Evolutionary conservation across 2,329 filamentous ascomycete species (phyloP).

Genomic region (Fonsecaea multimorphosa): DNA sequence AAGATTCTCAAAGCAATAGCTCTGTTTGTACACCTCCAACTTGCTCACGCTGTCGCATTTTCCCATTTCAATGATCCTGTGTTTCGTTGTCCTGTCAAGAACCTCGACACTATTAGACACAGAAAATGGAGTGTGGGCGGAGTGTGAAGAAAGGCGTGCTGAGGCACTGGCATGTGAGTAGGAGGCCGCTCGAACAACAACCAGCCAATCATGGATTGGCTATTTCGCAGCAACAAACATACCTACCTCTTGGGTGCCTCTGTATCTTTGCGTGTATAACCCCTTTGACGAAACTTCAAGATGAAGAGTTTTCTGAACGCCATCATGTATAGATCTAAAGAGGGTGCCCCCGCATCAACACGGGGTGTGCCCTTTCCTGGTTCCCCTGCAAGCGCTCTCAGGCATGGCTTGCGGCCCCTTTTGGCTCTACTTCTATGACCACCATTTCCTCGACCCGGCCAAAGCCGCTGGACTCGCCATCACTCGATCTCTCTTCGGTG

Average conservation of each 20-base stretch:
- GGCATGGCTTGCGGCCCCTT: constrained; percentile 10
- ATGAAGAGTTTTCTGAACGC: too few species aligned
- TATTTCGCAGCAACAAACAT: not conserved
- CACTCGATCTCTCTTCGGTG: constrained; percentile 12
- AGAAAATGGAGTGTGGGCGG: not conserved
- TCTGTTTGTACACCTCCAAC: not conserved
- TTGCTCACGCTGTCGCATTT: not conserved
- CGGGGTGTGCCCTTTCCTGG: not conserved
- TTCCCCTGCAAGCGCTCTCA: constrained; percentile 8
- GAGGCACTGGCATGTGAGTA: not conserved
- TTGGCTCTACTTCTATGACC: constrained; percentile 32
- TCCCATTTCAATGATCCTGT: not conserved
- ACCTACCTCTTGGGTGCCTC: too few species aligned
- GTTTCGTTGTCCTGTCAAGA: not conserved
- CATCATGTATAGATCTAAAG: not conserved
- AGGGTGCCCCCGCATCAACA: not conserved
- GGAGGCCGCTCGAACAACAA: not conserved
- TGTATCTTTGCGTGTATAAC: too few species aligned
- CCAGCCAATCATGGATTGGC: not conserved
- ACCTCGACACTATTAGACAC: not conserved
- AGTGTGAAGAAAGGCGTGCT: not conserved
- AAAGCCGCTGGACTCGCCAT: constrained; percentile 25
- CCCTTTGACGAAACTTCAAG: too few species aligned
- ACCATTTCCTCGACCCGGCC: constrained; percentile 32
- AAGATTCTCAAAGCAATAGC: not conserved